Conservation (phyloP, 176 grass and related monocot genomes). For the Sorghum bicolor region Sorghum_bicolor_NCBIv3 NC_012877.2:24121001-24121500, state of each 20-base stretch:
- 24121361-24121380: slow-evolving; percentile 8
- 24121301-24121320: background rate
- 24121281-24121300: no score
- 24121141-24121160: background rate
- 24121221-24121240: background rate
- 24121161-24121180: background rate
- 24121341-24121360: background rate
- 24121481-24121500: slow-evolving; percentile 36
- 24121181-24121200: no score
- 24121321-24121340: background rate
- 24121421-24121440: background rate
- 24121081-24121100: no score
- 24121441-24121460: no score
- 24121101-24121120: no score
- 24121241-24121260: background rate
- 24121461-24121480: background rate
- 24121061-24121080: no score
- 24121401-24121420: background rate
- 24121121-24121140: background rate
- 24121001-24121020: no score
- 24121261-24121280: background rate
- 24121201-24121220: background rate
- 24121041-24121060: no score
- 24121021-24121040: no score
- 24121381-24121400: background rate